Evolutionary conservation across 768 basidiomycete species (phyloP).

Genomic region (Myochromella boudieri): DNA sequence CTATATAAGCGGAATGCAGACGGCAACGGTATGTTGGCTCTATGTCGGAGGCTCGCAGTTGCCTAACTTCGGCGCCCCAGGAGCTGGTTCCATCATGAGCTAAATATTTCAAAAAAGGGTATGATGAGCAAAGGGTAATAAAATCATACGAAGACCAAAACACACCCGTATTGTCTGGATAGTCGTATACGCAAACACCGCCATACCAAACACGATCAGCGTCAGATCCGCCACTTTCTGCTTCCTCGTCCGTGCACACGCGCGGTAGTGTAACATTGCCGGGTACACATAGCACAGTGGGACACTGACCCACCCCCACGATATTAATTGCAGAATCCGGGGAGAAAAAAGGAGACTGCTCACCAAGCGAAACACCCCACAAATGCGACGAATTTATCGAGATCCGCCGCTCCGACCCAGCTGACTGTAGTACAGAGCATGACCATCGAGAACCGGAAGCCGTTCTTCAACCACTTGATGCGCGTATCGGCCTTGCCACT

Average conservation of each 20-base stretch:
- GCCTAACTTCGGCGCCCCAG: conserved; percentile 13
- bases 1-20: no score
- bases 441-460: conserved; percentile 75
- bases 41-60: conserved; percentile 16
- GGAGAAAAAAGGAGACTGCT: conserved; percentile 23
- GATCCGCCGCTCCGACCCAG: conserved; percentile 79
- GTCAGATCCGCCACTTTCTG: conserved; percentile 69
- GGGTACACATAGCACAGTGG: conserved; percentile 95
- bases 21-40: no score
- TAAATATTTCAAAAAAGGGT: background rate
- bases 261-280: conserved; percentile 88
- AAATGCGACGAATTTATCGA: conserved; percentile 95
- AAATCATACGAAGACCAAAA: background rate
- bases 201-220: conserved; percentile 73
- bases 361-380: conserved; percentile 94
- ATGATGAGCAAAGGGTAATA: background rate
- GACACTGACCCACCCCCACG: conserved; percentile 49
- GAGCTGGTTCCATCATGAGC: conserved; percentile 17
- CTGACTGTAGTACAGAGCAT: conserved; percentile 80
- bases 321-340: background rate
- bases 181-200: conserved; percentile 78
- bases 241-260: conserved; percentile 69
- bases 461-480: conserved; percentile 97
- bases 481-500: conserved; percentile 79
- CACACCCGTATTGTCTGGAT: conserved; percentile 71